Conservation (phyloP, 768 basidiomycete species). For the Lactarius psammicola region DNA sequence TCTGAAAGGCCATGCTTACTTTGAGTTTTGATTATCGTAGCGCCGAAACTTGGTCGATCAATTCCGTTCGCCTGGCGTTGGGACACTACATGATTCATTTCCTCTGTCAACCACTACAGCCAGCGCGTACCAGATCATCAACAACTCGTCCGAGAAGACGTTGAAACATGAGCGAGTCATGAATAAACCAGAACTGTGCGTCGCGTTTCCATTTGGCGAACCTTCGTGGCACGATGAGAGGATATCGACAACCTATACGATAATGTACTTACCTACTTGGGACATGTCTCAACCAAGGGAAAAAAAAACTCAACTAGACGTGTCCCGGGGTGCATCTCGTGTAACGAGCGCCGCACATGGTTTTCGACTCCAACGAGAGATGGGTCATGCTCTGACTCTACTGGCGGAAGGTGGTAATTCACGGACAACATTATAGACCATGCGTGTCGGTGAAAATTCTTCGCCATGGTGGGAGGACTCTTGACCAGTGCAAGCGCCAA, state of each 20-base stretch:
- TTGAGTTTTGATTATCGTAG: slow-evolving; percentile 11
- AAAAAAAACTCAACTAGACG: too few relatives aligned
- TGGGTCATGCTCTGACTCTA: neutral
- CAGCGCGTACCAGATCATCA: slow-evolving; percentile 2
- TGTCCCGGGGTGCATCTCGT: neutral
- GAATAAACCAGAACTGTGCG: slow-evolving; percentile 10
- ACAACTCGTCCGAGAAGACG: slow-evolving; percentile 5
- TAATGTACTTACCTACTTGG: neutral
- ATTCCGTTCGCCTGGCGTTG: neutral
- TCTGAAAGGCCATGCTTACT: slow-evolving; percentile 9
- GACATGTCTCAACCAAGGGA: neutral
- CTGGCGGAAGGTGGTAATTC: neutral
- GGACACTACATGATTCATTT: neutral
- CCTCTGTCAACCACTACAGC: too few relatives aligned
- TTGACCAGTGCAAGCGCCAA: neutral
- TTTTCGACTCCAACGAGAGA: neutral
- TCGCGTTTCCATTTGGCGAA: slow-evolving; percentile 24
- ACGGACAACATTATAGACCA: neutral
- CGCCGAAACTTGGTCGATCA: slow-evolving; percentile 12
- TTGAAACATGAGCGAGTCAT: slow-evolving; percentile 20
- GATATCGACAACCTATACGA: neutral
- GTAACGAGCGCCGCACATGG: neutral
- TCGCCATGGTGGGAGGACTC: neutral
- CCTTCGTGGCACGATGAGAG: neutral
- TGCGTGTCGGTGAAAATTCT: neutral